phyloP scores from a whole-genome alignment of 148 eudicot genomes.

The Heliosperma pusillum region DNA sequence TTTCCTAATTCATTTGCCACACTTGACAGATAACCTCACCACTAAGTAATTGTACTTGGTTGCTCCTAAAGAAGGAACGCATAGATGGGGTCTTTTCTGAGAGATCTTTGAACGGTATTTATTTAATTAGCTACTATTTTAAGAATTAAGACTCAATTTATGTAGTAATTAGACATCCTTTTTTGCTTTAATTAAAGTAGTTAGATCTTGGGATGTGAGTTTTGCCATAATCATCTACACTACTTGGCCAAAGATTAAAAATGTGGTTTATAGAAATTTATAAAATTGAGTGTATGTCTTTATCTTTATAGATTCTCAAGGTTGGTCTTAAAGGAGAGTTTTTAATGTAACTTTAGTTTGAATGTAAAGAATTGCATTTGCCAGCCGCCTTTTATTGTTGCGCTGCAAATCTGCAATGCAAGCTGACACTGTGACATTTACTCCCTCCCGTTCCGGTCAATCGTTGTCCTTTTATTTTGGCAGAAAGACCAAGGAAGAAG shows the following conservation, averaged over 20 bases:
- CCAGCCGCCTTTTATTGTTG: constrained; percentile 34
- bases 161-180: constrained; percentile 29
- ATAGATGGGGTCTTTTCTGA: constrained; percentile 12
- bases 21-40: constrained; percentile 19
- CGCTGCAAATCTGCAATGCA: background rate
- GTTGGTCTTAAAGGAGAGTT: constrained; percentile 42
- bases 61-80: constrained; percentile 16
- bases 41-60: constrained; percentile 21
- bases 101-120: constrained; percentile 23
- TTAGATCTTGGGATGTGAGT: constrained; percentile 25
- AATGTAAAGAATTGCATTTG: constrained; percentile 30
- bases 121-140: background rate
- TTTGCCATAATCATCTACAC: constrained; percentile 27
- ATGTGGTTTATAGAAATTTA: too few relatives aligned
- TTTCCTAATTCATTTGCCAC: too few relatives aligned
- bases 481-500: too few relatives aligned
- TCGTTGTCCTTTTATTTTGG: too few relatives aligned
- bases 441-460: too few relatives aligned
- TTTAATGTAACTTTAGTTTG: constrained; percentile 47
- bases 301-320: constrained; percentile 49
- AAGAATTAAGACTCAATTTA: constrained; percentile 8
- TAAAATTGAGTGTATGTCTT: constrained; percentile 7
- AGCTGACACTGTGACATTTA: background rate
- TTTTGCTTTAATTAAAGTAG: constrained; percentile 37
- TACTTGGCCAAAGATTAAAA: background rate